Base-by-base conservation (phyloP, 495 filamentous ascomycete genomes). In the Annulohypoxylon bovei region DNA sequence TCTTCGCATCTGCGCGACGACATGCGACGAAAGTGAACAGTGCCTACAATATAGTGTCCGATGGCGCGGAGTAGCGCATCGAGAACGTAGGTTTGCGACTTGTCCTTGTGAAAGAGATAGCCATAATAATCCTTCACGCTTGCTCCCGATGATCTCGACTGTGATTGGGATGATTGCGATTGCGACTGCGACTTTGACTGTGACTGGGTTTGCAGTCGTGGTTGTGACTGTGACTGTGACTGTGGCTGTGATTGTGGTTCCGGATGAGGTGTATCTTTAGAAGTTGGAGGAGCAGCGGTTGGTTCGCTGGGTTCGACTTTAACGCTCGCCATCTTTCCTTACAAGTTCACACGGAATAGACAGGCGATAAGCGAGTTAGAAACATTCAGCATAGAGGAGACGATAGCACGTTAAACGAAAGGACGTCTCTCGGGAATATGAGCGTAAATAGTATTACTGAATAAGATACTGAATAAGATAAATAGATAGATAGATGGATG, bases 41-140 rank as follows among this genome's bases (percentile, higher is more conserved):
- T 59, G 68, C 91, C 78, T 82, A 98, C 94, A 74, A 99, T 94
- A 71, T 92, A 85, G 58, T 89, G 83, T 53, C 91, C 93, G 64
- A 98, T 88, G 9, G 91, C 90, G 55, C 89, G 81, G 72, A 97
- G 86, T 61, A 99, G 84, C 65, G 89, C 87, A 77, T 96, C 89
- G 46, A 98, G 85, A 40, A 90, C 70, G 14, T 90, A 88, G 2
- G 92, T 91, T 4, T 93, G 90, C 23, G 86, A 88, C 77, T 94
- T 95, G 76, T 95, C 89, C 18, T 84, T 76, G 71, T 92, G 89
- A 81, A 97, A 93, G 68, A 98, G 80, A 68, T 92, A 92, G 14
- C 92, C 94, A 86, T 95, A 98, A 76, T 88, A 93, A 33, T 78
- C 71, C 47, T 78, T 78, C 35, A 65, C 76, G 60, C 75, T 53